Evolutionary conservation across 257 asterid genomes (phyloP), one percentile per base, ranked within the genome.

Genomic region (Solanum neorickii): DNA sequence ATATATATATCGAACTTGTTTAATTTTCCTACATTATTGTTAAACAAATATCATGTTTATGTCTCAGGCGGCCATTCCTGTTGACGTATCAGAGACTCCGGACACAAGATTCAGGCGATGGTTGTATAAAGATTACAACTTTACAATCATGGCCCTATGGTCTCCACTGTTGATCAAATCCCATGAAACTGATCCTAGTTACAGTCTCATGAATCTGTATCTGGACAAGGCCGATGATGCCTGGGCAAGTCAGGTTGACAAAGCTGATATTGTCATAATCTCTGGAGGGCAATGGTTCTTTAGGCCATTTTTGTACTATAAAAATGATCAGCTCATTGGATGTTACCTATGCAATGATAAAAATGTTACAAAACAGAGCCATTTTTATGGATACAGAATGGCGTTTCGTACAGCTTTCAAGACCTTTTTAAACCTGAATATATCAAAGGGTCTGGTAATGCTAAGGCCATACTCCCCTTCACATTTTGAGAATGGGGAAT

Each of bases 391-490:
- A 87, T 93, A 88, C 89, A 91, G 90, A 75, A 93, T 91, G 84
- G 93, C 90, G 23, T 87, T 93, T 74, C 91, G 91, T 8, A 91
- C 97, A 72, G 87, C 95, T 37, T 87, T 89, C 68, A 87, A 56
- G 87, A 83, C 87, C 6, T 23, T 89, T 44, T 20, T 73, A 60
- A 86, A 29, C 56, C 86, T 11, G 46, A 9, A 82, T n/a, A 65
- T 25, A 4, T 90, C 76, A 87, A 72, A n/a, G 31, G 93, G 93
- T 4, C 62, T 90, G 47, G 83, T 86, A 59, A 80, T 92, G 72
- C 65, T 94, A 52, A 92, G 97, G 27, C 91, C 97, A 60, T 92
- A 86, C 65, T 89, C 95, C 42, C 97, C 95, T 52, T 85, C 93
- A 84, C 97, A 94, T 72, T 93, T 91, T 87, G 97, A 93, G 84